phyloP scores from a whole-genome alignment of 2,329 filamentous ascomycete genomes.

The Apiospora pterosperma region DNA sequence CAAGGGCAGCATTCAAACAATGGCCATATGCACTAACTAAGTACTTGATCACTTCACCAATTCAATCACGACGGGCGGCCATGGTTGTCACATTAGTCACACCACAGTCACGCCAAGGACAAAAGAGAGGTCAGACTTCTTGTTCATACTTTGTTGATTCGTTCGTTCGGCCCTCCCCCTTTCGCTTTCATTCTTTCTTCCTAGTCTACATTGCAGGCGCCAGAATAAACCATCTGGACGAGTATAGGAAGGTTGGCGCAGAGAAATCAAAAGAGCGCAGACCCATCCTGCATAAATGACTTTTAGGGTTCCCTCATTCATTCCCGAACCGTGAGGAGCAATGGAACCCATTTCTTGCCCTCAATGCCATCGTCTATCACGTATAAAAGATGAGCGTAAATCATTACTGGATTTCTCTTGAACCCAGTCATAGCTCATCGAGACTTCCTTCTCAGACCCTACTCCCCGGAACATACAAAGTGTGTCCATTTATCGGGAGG shows the following conservation, averaged over 20 bases:
- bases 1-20: background rate
- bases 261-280: slow-evolving; percentile 19
- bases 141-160: slow-evolving; percentile 1
- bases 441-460: slow-evolving; percentile 17
- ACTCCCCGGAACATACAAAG: slow-evolving; percentile 11
- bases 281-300: slow-evolving; percentile 25
- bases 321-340: slow-evolving; percentile 18
- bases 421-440: slow-evolving; percentile 24
- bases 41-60: background rate
- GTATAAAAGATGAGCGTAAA: slow-evolving; percentile 19
- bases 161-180: slow-evolving; percentile 8
- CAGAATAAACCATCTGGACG: slow-evolving; percentile 18
- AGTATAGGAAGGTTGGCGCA: slow-evolving; percentile 16
- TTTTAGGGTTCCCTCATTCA: slow-evolving; percentile 23
- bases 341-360: slow-evolving; percentile 14
- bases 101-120: background rate
- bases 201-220: slow-evolving; percentile 31
- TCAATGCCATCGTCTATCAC: slow-evolving; percentile 22
- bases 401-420: slow-evolving; percentile 20
- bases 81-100: background rate
- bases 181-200: slow-evolving; percentile 22
- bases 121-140: background rate
- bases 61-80: background rate
- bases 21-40: background rate
- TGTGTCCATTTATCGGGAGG: slow-evolving; percentile 65